A percentile compares a stretch with the other conserved stretches of the same genome.
These are phyloP conservation scores for Acidiella bohemica DNA, from an alignment of 495 filamentous ascomycete genomes.

Conservation along the genomic window DNA sequence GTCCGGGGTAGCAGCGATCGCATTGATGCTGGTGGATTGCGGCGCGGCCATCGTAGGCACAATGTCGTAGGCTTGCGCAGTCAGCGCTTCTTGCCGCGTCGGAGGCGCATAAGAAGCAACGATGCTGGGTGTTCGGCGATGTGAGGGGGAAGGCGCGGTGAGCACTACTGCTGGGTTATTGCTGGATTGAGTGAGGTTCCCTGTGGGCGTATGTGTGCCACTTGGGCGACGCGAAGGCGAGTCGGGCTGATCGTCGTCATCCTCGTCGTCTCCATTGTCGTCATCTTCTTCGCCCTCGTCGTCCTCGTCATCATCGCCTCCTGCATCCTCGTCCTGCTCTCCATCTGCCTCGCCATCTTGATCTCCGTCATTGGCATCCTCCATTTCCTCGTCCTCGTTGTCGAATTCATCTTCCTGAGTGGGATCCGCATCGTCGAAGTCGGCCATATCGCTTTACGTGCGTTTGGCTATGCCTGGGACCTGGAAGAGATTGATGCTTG, in stretches of 20 bases:
- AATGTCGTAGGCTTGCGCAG: constrained; percentile 84
- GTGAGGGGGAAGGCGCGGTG: constrained; percentile 37
- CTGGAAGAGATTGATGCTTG: too few species aligned
- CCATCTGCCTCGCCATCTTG: constrained; percentile 28
- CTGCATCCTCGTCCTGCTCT: constrained; percentile 31
- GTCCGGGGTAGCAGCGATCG: constrained; percentile 80
- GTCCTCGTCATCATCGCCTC: constrained; percentile 48
- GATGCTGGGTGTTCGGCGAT: constrained; percentile 22
- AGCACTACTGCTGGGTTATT: constrained; percentile 25
- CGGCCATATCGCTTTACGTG: too few species aligned
- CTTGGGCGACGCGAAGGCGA: constrained; percentile 33
- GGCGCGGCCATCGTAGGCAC: constrained; percentile 93
- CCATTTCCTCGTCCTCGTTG: constrained; percentile 37
- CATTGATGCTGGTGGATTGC: constrained; percentile 90
- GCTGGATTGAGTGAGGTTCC: too few species aligned
- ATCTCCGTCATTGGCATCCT: constrained; percentile 38
- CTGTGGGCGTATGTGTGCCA: too few species aligned
- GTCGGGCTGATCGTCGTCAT: constrained; percentile 42
- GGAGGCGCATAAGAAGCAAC: constrained; percentile 43
- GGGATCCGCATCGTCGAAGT: constrained; percentile 31
- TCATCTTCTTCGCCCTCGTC: constrained; percentile 51
- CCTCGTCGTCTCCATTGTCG: constrained; percentile 44
- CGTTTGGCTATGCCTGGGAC: too few species aligned
- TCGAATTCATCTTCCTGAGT: constrained; percentile 26
- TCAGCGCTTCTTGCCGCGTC: constrained; percentile 66